Evolutionary conservation across 108 stramenopile genomes (phyloP), one percentile per base, ranked within the genome.

Genomic region (Epithemia pelagica): DNA sequence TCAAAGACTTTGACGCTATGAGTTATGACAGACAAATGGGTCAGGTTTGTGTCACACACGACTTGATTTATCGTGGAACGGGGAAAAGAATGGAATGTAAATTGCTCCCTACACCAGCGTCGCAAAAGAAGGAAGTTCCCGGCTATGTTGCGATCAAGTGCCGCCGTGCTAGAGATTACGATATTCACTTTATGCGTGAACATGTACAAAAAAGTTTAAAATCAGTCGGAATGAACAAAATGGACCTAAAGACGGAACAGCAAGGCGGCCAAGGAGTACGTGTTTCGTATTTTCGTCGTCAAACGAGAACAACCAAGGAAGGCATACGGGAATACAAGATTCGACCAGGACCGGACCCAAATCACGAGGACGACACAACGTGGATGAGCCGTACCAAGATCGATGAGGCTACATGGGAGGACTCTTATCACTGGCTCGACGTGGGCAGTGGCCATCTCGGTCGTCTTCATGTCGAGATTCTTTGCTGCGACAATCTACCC

Each of bases 281-380:
- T 31, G 30, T 10, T 15, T 62, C 61, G 29, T 52, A 52, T 20
- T 52, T 52, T 52, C 52, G 52, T 20, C 15, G 52, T 15, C 52
- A 52, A 52, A 52, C 18, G 15, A 15, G 52, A 52, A 52, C 52
- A 20, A 59, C n/a, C 54, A 59, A 63, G 5, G 31, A 32, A 2
- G 28, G n/a, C 57, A n/a, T n/a, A n/a, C n/a, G n/a, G n/a, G 62
- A 73, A 19, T 63, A 58, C 65, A 73, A 73, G 54, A 74, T 80
- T 18, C 72, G 86, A 27, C 91, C 91, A 26, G 60, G 70, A 30
- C 86, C 88, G 19, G 86, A 92, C 75, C 88, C 88, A 2, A 70
- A 75, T 25, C 71, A 76, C 2, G 64, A 26, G n/a, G 81, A 78
- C 22, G 72, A 75, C 52, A 89, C 88, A 27, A 72, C 68, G 57